Evolutionary conservation across 331 rosid genomes (phyloP).

Genomic region (Stylosanthes scabra): DNA sequence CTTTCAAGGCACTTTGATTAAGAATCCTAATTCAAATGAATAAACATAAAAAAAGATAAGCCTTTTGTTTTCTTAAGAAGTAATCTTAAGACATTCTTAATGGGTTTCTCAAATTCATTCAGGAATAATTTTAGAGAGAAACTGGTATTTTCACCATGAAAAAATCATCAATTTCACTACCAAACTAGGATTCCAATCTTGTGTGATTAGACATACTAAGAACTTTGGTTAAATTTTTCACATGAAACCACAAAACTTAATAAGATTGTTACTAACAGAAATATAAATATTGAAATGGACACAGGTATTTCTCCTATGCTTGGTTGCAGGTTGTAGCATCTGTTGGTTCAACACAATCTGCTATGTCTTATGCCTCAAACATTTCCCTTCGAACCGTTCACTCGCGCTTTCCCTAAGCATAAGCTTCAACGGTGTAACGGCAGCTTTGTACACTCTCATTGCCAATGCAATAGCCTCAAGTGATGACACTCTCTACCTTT

Average conservation of each 20-base stretch:
- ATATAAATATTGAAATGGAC: constrained; percentile 7
- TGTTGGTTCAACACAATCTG: constrained; percentile 94
- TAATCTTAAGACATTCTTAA: not conserved
- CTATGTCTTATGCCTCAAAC: constrained; percentile 68
- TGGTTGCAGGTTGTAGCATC: constrained; percentile 85
- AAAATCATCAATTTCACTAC: not conserved
- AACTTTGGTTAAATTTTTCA: not conserved
- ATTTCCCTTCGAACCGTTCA: constrained; percentile 64
- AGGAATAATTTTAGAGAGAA: not conserved
- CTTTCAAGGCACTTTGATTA: too few relatives aligned
- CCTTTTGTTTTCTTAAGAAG: too few relatives aligned
- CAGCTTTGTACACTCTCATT: constrained; percentile 76
- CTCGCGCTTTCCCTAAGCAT: constrained; percentile 75
- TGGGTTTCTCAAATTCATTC: not conserved
- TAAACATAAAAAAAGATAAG: too few relatives aligned
- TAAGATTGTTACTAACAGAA: not conserved
- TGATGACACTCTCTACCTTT: constrained; percentile 53
- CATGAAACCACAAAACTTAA: not conserved
- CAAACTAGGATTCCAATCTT: too few relatives aligned
- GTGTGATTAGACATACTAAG: not conserved
- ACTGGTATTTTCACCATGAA: not conserved
- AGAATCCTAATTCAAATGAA: too few relatives aligned
- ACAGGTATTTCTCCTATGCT: constrained; percentile 72
- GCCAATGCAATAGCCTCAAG: constrained; percentile 67
- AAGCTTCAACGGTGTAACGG: constrained; percentile 81